Base-by-base conservation (phyloP, 345 rosid genomes). In the Reutealis trisperma region DNA sequence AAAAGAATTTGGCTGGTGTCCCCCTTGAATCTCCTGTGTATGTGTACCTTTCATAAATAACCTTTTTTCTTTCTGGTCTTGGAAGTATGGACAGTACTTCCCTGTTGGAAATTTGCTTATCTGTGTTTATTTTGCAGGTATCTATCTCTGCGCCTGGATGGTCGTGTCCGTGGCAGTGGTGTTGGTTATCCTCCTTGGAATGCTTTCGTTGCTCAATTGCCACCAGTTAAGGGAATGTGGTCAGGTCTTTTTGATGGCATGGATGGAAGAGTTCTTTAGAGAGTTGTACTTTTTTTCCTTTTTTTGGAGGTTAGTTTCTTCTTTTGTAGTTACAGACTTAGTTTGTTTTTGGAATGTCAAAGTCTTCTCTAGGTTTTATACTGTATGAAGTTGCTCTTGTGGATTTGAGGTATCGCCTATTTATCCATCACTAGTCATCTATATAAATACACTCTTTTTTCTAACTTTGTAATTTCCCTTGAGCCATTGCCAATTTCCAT, bases 161-260 rank as follows among this genome's bases (percentile, higher is more conserved):
- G 99, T 22, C 94, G 97, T 77, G 98, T 93, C 44, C 94, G 96
- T 69, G 98, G 94, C 12, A 93, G 97, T 81, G 98, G 98, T 32
- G 92, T 90, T 60, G 99, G 97, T 74, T 92, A 93, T 77, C 98
- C 99, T 84, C 97, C 99, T 74, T 95, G 99, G 97, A 94, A 93
- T 87, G 98, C 96, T 69, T 89, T 95, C 52, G 98, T 92, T 61
- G 96, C 88, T 72, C 98, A 95, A 80, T 82, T 93, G 71, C 99
- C 98, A 70, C 99, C 92, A 18, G 88, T 85, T 61, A 95, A 92
- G 73, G 99, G 99, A 64, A 82, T 93, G 15, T 92, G 98, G 98
- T 81, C 96, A 41, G 99, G 99, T 81, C 91, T 93, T 82, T 89
- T 95, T 72, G 99, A 95, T 76, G 98, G 98, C 79, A 85, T 95